Percentiles rank a stretch among this genome's conserved stretches.
phyloP scores from a whole-genome alignment of 2,329 filamentous ascomycete genomes.

The Hypoxylon sp. region DNA sequence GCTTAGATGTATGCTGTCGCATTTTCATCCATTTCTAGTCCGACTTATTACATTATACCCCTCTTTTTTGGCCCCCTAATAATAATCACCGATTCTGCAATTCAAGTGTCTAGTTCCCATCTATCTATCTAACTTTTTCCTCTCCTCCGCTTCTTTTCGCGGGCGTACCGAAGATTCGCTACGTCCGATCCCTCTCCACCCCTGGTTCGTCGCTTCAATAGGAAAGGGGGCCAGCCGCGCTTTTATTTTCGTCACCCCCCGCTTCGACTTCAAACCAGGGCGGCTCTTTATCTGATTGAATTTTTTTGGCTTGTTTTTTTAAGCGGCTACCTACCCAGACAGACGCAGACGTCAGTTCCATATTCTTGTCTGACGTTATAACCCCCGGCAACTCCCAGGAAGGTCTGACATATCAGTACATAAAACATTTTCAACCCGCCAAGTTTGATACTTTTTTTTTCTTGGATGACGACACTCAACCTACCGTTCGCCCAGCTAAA shows the following conservation, averaged over 20 bases:
- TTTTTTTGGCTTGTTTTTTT: constrained; percentile 11
- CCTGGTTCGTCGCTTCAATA: constrained; percentile 28
- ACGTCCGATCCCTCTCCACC: constrained; percentile 25
- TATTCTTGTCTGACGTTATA: constrained; percentile 30
- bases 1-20: constrained; percentile 33
- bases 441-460: too few species aligned
- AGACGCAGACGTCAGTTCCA: constrained; percentile 12
- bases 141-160: constrained; percentile 22
- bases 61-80: constrained; percentile 39
- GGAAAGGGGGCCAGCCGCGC: constrained; percentile 36
- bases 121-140: constrained; percentile 13
- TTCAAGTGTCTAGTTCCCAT: too few species aligned
- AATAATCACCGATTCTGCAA: constrained; percentile 30
- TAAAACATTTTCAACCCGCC: constrained; percentile 22
- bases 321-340: constrained; percentile 22
- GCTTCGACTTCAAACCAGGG: constrained; percentile 23
- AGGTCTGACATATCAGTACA: constrained; percentile 9
- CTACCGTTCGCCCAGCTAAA: constrained; percentile 12
- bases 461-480: constrained; percentile 35
- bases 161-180: constrained; percentile 31
- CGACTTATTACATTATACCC: constrained; percentile 35
- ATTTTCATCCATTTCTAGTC: constrained; percentile 26
- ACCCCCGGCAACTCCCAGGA: constrained; percentile 8
- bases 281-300: constrained; percentile 34
- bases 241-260: constrained; percentile 35